These are phyloP conservation scores for Didymella sp. DNA, from an alignment of 2,329 filamentous ascomycete genomes.

Conservation along the genomic window DNA sequence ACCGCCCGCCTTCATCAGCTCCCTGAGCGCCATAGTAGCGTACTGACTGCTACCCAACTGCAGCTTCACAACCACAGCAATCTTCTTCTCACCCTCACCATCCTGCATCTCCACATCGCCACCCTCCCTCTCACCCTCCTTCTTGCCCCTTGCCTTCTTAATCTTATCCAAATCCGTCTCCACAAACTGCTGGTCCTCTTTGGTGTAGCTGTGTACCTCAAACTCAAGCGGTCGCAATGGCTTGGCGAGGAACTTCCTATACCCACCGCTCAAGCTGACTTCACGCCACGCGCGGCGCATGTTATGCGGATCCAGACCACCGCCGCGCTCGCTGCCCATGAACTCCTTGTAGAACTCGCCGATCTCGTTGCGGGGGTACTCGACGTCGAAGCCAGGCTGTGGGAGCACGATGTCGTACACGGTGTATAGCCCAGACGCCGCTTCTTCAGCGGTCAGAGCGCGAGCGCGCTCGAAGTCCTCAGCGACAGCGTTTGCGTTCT, in stretches of 20 bases:
- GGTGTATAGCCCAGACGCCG: slow-evolving; percentile 73
- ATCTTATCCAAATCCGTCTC: slow-evolving; percentile 83
- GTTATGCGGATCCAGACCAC: slow-evolving; percentile 77
- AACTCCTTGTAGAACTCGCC: slow-evolving; percentile 85
- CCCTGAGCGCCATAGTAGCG: slow-evolving; percentile 81
- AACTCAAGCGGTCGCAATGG: slow-evolving; percentile 70
- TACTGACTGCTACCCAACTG: slow-evolving; percentile 81
- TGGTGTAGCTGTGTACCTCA: slow-evolving; percentile 72
- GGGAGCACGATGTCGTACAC: slow-evolving; percentile 92
- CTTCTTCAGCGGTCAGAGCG: slow-evolving; percentile 77
- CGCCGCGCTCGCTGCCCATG: slow-evolving; percentile 82
- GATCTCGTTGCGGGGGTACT: slow-evolving; percentile 84
- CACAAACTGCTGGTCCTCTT: slow-evolving; percentile 82
- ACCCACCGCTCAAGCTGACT: slow-evolving; percentile 85
- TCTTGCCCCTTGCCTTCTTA: slow-evolving; percentile 50
- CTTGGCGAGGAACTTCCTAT: slow-evolving; percentile 81
- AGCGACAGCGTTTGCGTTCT: slow-evolving; percentile 61
- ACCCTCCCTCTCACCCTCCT: slow-evolving; percentile 59
- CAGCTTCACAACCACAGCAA: slow-evolving; percentile 75
- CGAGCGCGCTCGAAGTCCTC: slow-evolving; percentile 73
- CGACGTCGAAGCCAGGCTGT: slow-evolving; percentile 86
- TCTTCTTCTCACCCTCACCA: slow-evolving; percentile 54
- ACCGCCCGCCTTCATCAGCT: slow-evolving; percentile 74
- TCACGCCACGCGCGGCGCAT: slow-evolving; percentile 90
- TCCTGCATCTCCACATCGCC: slow-evolving; percentile 32